These are phyloP conservation scores for Torulaspora franciscae DNA, from an alignment of 805 yeast genomes.

Conservation along the genomic window DNA sequence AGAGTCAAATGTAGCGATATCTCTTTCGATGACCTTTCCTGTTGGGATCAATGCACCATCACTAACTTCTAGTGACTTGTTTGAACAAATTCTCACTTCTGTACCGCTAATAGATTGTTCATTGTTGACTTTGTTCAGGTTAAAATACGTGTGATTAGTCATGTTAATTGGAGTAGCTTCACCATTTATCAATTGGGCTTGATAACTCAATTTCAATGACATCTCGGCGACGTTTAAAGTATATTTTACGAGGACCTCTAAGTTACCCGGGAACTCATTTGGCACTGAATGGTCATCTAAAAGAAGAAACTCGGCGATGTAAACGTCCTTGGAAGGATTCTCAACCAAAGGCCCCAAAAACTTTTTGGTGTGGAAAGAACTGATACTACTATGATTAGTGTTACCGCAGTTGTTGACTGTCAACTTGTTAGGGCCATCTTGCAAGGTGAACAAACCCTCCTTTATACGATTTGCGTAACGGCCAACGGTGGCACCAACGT, in stretches of 20 bases:
- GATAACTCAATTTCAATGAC: slow-evolving; percentile 47
- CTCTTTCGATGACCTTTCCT: slow-evolving; percentile 38
- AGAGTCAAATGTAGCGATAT: slow-evolving; percentile 27
- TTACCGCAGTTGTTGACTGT: slow-evolving; percentile 41
- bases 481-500: slow-evolving; percentile 62
- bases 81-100: slow-evolving; percentile 38
- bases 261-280: slow-evolving; percentile 61
- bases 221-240: slow-evolving; percentile 35
- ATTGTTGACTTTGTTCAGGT: slow-evolving; percentile 37
- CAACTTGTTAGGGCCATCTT: slow-evolving; percentile 40
- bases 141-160: slow-evolving; percentile 63
- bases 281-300: slow-evolving; percentile 39
- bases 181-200: slow-evolving; percentile 28
- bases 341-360: slow-evolving; percentile 51
- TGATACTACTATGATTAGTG: slow-evolving; percentile 51
- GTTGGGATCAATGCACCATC: slow-evolving; percentile 43
- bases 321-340: slow-evolving; percentile 30
- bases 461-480: slow-evolving; percentile 58
- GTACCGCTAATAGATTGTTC: slow-evolving; percentile 38
- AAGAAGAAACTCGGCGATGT: slow-evolving; percentile 38
- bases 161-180: slow-evolving; percentile 49
- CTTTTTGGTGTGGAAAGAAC: slow-evolving; percentile 48
- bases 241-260: slow-evolving; percentile 46
- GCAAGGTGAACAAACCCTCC: slow-evolving; percentile 41
- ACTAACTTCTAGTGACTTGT: slow-evolving; percentile 40